Conservation (phyloP, 768 basidiomycete species). For the Filobasidium floriforme region DNA sequence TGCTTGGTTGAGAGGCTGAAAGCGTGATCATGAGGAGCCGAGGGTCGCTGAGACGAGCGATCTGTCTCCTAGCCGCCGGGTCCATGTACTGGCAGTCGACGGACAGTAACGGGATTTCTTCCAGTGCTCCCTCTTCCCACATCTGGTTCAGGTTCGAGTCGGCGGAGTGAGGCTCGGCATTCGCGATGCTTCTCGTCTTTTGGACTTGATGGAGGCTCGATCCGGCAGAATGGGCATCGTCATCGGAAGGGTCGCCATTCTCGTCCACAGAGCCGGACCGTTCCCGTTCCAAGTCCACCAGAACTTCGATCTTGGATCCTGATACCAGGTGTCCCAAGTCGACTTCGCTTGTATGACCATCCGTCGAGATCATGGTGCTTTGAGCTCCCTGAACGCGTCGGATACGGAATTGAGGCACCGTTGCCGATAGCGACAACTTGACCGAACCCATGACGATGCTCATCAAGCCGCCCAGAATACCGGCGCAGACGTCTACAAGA, state of each 20-base stretch:
- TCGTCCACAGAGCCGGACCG: slow-evolving; percentile 12
- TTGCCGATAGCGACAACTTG: slow-evolving; percentile 90
- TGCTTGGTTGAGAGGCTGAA: slow-evolving; percentile 51
- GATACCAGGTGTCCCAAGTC: slow-evolving; percentile 88
- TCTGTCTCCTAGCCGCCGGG: slow-evolving; percentile 70
- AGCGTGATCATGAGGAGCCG: slow-evolving; percentile 90
- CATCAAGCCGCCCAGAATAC: slow-evolving; percentile 94
- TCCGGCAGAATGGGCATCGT: slow-evolving; percentile 9
- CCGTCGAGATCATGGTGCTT: slow-evolving; percentile 74
- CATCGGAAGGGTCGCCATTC: slow-evolving; percentile 19
- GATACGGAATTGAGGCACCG: slow-evolving; percentile 83
- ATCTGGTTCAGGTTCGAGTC: slow-evolving; percentile 56
- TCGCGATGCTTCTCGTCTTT: slow-evolving; percentile 3
- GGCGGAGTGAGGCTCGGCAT: slow-evolving; percentile 49
- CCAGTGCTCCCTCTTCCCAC: slow-evolving; percentile 87
- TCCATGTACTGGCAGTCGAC: slow-evolving; percentile 94
- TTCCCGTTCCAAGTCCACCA: slow-evolving; percentile 89
- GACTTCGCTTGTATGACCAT: slow-evolving; percentile 89
- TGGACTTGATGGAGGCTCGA: slow-evolving; percentile 15
- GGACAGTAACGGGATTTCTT: slow-evolving; percentile 93
- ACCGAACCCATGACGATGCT: slow-evolving; percentile 84
- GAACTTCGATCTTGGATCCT: slow-evolving; percentile 96
- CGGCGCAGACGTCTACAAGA: slow-evolving; percentile 62
- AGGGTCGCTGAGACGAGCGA: slow-evolving; percentile 83
- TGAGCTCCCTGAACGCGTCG: slow-evolving; percentile 90